These are phyloP conservation scores for Hondaea fermentalgiana DNA, from an alignment of 108 stramenopile species.

Conservation along the genomic window DNA sequence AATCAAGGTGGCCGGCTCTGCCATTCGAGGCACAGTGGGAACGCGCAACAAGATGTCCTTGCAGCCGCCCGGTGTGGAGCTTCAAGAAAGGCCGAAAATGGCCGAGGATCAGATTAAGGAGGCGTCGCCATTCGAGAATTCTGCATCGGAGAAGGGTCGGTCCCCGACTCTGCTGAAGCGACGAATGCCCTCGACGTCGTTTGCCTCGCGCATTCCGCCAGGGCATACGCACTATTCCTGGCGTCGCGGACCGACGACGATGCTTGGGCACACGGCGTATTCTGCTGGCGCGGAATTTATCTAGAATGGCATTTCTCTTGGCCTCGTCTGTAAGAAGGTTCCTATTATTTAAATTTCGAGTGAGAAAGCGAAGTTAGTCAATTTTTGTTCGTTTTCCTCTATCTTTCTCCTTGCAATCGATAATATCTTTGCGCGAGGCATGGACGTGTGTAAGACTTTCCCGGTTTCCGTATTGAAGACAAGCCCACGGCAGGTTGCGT, in stretches of 20 bases:
- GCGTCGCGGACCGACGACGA: neutral
- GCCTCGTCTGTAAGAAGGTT: no score
- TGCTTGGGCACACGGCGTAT: neutral
- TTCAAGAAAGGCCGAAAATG: neutral
- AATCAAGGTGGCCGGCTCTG: neutral
- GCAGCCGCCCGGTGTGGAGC: neutral
- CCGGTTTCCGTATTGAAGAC: no score
- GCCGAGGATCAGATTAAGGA: no score
- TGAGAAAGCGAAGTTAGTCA: no score
- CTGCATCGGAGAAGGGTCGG: neutral
- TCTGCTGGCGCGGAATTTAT: neutral
- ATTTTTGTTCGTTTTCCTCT: no score
- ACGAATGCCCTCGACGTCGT: neutral
- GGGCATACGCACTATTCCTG: neutral
- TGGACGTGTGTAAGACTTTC: no score
- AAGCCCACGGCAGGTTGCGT: neutral
- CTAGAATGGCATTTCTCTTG: no score
- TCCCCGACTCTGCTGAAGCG: neutral
- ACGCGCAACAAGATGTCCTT: neutral
- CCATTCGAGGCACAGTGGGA: neutral
- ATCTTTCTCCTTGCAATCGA: no score
- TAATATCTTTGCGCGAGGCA: no score
- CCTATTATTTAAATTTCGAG: no score
- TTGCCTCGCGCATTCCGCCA: neutral
- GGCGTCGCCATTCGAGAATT: neutral